Evolutionary conservation across 2,329 filamentous ascomycete species (phyloP), one percentile per base, ranked within the genome.

Genomic region (Xylariomycetidae sp.): DNA sequence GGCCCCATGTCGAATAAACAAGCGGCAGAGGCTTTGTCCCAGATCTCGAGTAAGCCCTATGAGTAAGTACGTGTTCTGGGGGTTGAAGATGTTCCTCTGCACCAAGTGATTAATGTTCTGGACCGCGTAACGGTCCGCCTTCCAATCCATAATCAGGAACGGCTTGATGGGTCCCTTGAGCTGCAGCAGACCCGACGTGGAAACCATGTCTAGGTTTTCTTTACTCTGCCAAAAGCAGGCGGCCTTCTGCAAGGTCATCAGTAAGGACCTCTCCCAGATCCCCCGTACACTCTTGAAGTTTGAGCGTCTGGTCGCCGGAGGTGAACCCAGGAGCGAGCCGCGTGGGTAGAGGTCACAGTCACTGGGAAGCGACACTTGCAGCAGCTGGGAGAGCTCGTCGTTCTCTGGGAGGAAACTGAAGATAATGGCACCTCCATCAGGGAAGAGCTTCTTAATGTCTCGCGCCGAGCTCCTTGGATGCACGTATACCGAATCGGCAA

Each of bases 41-140:
- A 67, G 50, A 35, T 67, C 64, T n/a, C 61, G 56, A 0, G 63
- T 67, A 26, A 66, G 42, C 6, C 64, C 64, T 6, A 61, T 46
- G 0, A 68, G 40, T 9, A 64, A 33, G 34, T 68, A 67, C 0
- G 63, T 64, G 37, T 54, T 58, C 32, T 56, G 25, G 0, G 50
- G 42, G 4, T 42, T 49, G 25, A 68, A 44, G 6, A 58, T 38
- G 1, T 45, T 29, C 0, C 46, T 37, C 12, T 42, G 44, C 4
- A 43, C 36, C 2, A 50, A 32, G 2, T 57, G 50, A 24, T 48
- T 44, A 12, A 56, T 40, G 0, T 45, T 35, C 17, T 52, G 36
- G 1, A 42, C 16, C 1, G 58, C 41, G 1, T 39, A 42, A 1
- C 62, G 50, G 15, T 63, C 48, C 1, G 50, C 48, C 24, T 50